Evolutionary conservation across 2,329 filamentous ascomycete genomes (phyloP).

Genomic region (Sporothrix inflata): DNA sequence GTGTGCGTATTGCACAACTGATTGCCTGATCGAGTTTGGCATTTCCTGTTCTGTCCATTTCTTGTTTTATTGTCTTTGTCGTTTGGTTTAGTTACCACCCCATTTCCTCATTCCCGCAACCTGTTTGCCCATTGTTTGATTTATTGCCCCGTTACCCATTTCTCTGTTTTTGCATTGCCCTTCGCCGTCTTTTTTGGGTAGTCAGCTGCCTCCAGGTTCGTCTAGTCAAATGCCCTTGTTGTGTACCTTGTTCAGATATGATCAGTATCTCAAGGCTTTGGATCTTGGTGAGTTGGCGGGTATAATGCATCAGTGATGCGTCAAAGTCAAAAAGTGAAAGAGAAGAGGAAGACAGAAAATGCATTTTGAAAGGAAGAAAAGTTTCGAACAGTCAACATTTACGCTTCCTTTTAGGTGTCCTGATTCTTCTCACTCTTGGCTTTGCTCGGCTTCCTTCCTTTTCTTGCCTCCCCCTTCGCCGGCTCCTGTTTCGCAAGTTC

Average conservation of each 20-base stretch:
- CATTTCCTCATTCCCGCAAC: no score
- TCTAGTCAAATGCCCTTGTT: no score
- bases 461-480: not conserved
- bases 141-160: no score
- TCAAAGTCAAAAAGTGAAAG: not conserved
- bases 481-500: not conserved
- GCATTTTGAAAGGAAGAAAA: not conserved
- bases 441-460: not conserved
- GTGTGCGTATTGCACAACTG: not conserved
- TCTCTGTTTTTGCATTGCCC: no score
- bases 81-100: no score
- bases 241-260: no score
- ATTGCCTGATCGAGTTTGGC: not conserved
- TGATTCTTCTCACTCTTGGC: not conserved
- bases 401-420: not conserved
- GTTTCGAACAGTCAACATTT: not conserved
- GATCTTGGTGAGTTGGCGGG: not conserved
- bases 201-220: no score
- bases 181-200: no score
- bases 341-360: no score
- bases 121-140: no score
- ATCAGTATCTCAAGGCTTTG: not conserved
- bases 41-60: not conserved
- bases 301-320: not conserved
- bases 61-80: not conserved